Conservation (phyloP, 345 rosid genomes). For the Syzygium grande region DNA sequence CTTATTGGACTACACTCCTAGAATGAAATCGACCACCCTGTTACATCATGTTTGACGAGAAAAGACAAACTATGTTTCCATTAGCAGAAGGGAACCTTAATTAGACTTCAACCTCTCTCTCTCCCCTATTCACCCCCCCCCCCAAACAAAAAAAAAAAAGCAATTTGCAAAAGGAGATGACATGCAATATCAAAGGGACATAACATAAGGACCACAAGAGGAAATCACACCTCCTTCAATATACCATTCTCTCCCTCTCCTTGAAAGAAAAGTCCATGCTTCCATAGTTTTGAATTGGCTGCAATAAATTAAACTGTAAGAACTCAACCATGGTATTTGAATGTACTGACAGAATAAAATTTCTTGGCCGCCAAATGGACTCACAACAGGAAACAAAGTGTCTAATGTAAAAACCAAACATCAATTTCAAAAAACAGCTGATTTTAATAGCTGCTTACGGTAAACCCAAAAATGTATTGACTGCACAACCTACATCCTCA, state of each 20-base stretch:
- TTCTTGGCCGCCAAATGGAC: background rate
- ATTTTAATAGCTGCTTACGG: background rate
- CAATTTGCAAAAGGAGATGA: background rate
- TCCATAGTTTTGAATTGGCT: slow-evolving; percentile 77
- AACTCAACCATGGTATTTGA: background rate
- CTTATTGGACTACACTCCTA: background rate
- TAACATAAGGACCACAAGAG: background rate
- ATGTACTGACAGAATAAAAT: background rate
- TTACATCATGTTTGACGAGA: background rate
- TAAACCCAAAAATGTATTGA: background rate
- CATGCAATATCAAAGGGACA: background rate
- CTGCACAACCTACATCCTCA: background rate
- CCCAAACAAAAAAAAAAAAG: no score
- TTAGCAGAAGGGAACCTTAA: background rate
- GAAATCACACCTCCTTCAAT: slow-evolving; percentile 58
- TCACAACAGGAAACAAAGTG: background rate
- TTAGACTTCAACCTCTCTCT: background rate
- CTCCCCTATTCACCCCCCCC: background rate
- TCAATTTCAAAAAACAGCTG: background rate
- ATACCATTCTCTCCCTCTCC: slow-evolving; percentile 26
- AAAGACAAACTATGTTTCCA: background rate
- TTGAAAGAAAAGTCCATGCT: slow-evolving; percentile 62
- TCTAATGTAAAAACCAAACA: background rate
- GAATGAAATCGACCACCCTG: background rate
- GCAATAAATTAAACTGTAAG: slow-evolving; percentile 11